Conservation (phyloP, 331 rosid genomes). For the Rhamnella rubrinervis region DNA sequence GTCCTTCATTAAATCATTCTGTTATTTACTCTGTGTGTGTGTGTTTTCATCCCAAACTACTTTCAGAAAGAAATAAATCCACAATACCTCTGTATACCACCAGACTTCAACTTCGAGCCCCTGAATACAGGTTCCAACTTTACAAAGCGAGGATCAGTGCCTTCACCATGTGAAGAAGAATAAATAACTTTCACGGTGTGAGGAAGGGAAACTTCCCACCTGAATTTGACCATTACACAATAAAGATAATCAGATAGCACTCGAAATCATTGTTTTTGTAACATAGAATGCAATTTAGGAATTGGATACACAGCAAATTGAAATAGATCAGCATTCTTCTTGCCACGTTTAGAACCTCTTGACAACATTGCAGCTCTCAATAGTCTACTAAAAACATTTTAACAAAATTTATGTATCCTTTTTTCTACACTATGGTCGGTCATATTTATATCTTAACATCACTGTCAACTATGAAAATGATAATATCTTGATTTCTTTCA, state of each 20-base stretch:
- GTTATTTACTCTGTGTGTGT: no score
- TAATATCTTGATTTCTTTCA: no score
- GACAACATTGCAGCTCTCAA: no score
- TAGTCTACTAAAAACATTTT: no score
- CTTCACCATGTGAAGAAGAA: conserved; percentile 40
- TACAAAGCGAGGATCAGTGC: conserved; percentile 84
- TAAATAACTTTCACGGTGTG: conserved; percentile 51
- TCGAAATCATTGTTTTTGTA: not conserved
- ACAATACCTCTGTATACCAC: conserved; percentile 58
- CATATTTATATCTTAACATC: no score
- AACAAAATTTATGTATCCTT: no score
- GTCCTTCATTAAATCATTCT: not conserved
- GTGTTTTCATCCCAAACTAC: no score
- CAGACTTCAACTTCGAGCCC: conserved; percentile 68
- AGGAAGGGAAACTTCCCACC: conserved; percentile 97
- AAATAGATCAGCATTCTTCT: no score
- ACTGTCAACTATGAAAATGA: no score
- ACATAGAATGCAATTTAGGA: not conserved
- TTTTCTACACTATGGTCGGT: no score
- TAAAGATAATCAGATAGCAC: conserved; percentile 18
- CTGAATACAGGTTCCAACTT: conserved; percentile 76
- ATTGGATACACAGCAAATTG: no score
- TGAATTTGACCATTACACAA: conserved; percentile 37
- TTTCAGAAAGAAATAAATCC: conserved; percentile 3
- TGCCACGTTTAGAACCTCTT: no score